A percentile compares a stretch with the other conserved stretches of the same genome.
phyloP scores from a whole-genome alignment of 495 filamentous ascomycete species.

The Penicillium coffeae region DNA sequence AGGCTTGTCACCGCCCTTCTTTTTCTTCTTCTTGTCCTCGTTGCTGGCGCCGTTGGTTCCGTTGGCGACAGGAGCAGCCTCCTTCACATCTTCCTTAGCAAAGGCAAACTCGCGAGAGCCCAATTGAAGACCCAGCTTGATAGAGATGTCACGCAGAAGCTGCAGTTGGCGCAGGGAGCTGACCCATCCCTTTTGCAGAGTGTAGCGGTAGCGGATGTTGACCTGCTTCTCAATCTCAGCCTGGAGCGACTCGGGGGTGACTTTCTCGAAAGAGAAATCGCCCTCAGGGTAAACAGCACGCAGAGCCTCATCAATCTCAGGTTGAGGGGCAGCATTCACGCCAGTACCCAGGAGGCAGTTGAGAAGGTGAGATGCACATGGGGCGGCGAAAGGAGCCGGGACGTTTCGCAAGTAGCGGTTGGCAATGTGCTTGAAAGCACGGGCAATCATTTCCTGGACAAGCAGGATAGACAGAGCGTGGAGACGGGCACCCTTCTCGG shows the following conservation, averaged over 20 bases:
- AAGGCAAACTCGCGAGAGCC: constrained; percentile 80
- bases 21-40: constrained; percentile 67
- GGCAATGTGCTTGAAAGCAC: constrained; percentile 90
- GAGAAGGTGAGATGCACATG: constrained; percentile 80
- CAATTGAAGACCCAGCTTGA: constrained; percentile 91
- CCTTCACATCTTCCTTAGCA: constrained; percentile 40
- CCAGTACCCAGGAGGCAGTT: constrained; percentile 86
- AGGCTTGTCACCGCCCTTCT: constrained; percentile 52
- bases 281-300: constrained; percentile 72
- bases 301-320: constrained; percentile 72
- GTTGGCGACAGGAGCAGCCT: constrained; percentile 32
- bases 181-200: constrained; percentile 64
- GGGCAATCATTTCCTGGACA: constrained; percentile 87
- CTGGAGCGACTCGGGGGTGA: constrained; percentile 67
- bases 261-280: constrained; percentile 76
- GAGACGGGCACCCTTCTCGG: constrained; percentile 64
- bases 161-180: constrained; percentile 67
- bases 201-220: constrained; percentile 67
- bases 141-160: constrained; percentile 79
- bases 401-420: constrained; percentile 74
- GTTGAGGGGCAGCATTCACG: constrained; percentile 69
- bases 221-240: constrained; percentile 70
- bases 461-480: constrained; percentile 71
- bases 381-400: constrained; percentile 69
- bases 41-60: constrained; percentile 34